Conservation (phyloP, 495 filamentous ascomycete genomes). For the Gamarada debralockiae region DNA sequence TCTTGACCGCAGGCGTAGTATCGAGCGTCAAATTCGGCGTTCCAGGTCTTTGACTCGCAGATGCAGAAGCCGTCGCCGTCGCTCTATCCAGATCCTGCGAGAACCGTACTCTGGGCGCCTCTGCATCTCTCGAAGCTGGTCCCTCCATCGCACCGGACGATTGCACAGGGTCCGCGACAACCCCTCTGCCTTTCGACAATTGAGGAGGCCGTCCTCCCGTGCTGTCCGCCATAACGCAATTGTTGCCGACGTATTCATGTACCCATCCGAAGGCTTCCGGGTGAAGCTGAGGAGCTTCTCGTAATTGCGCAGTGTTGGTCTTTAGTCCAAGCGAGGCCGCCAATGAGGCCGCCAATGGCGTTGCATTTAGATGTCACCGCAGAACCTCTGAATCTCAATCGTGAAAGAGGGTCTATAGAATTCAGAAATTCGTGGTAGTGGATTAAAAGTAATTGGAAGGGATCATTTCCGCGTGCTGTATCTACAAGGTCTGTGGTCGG, state of each 20-base stretch:
- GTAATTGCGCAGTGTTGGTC: neutral
- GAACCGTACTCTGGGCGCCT: conserved; percentile 17
- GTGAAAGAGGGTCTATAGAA: neutral
- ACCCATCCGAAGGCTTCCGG: conserved; percentile 2
- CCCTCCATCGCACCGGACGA: neutral
- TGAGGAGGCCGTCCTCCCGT: neutral
- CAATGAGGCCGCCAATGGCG: neutral
- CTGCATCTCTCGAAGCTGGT: conserved; percentile 3
- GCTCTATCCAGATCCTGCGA: conserved; percentile 21
- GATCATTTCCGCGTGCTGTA: no score
- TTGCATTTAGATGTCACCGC: neutral
- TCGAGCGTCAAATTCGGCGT: conserved; percentile 11
- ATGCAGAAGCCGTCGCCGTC: neutral
- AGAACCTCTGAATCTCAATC: neutral
- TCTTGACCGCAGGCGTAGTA: conserved; percentile 5
- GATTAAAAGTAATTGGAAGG: no score
- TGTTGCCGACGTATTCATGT: neutral
- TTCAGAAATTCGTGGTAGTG: neutral
- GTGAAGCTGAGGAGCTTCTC: neutral
- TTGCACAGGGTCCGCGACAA: conserved; percentile 10
- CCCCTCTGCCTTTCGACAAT: conserved; percentile 2
- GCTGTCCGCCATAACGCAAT: conserved; percentile 14
- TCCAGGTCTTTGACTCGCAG: neutral
- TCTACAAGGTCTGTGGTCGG: no score
- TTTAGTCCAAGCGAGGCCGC: neutral